Evolutionary conservation across 2,329 filamentous ascomycete genomes (phyloP), one percentile per base, ranked within the genome.

Genomic region (Fusarium xylarioides): DNA sequence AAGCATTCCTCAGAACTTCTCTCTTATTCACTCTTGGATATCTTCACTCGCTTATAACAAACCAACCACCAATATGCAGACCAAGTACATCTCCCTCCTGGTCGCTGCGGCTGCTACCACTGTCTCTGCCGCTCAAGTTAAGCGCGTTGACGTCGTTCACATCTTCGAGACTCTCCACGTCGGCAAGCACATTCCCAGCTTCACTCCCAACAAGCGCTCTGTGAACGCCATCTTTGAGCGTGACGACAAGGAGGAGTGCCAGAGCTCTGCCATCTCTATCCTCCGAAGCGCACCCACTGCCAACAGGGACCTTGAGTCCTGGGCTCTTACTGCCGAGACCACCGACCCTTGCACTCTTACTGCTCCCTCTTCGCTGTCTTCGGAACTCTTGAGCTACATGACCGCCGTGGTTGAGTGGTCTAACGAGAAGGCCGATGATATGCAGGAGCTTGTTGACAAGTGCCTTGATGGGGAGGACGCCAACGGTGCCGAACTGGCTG

Each of bases 161-260:
- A 54, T 71, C 62, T 34, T 74, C 15, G 52, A 73, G 62, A 59
- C 58, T 26, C 70, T 74, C 14, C 63, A 74, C 23, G 54, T 71
- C 37, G 47, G 42, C 32, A 38, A 59, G 19, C 66, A 73, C n/a
- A 55, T 60, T 4, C 43, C 62, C 62, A 56, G 37, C 34, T 61
- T 68, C 26, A 64, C 49, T 0, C 62, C 63, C 40, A 67, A 74
- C 50, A 74, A 73, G 71, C 70, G 66, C 54, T 35, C n/a, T 23
- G 15, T 63, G 32, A 54, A 65, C 7, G 66, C 65, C 11, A 52
- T 69, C 46, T 69, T 69, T 18, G 66, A 43, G 16, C 65, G 66
- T 32, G 66, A 49, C 28, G 30, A 49, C 7, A 15, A 55, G 21
- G 42, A 40, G 8, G 66, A 70, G 11, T 70, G 68, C 23, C 47